Percentiles rank a stretch among this genome's conserved stretches.
These are phyloP conservation scores for Pugionium dolabratum DNA, from an alignment of 345 rosid species.

Conservation along the genomic window DNA sequence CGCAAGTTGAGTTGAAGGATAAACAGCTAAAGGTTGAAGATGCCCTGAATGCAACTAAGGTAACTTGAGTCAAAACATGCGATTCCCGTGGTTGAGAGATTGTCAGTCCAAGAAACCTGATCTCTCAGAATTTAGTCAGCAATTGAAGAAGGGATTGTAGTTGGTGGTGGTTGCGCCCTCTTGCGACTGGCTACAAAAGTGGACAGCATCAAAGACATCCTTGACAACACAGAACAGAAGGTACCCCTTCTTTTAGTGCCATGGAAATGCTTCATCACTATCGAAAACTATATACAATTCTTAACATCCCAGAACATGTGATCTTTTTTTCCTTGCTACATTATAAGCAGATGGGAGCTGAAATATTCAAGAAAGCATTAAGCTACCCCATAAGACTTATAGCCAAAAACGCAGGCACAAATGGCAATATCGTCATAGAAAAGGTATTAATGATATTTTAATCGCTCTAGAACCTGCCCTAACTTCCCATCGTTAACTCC, in stretches of 20 bases:
- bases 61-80: conserved; percentile 33
- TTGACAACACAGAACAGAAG: conserved; percentile 87
- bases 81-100: conserved; percentile 18
- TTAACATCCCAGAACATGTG: conserved; percentile 11
- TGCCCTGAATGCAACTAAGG: conserved; percentile 97
- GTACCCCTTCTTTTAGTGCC: conserved; percentile 31
- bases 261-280: conserved; percentile 6
- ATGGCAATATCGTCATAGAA: conserved; percentile 73
- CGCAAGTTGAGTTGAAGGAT: conserved; percentile 87
- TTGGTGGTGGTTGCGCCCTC: conserved; percentile 90
- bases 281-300: background rate
- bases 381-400: conserved; percentile 74
- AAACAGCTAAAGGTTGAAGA: conserved; percentile 85
- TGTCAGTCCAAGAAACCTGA: conserved; percentile 36
- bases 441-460: conserved; percentile 50
- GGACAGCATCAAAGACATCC: conserved; percentile 57
- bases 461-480: conserved; percentile 6
- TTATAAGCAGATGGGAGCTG: conserved; percentile 75
- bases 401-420: conserved; percentile 84
- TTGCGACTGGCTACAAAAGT: conserved; percentile 73
- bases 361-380: conserved; percentile 81
- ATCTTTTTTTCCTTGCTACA: background rate
- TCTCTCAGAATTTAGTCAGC: conserved; percentile 62
- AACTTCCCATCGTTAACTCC: conserved; percentile 9
- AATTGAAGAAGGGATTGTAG: conserved; percentile 91